phyloP scores from a whole-genome alignment of 2,329 filamentous ascomycete species.

The Pseudogymnoascus sp. region DNA sequence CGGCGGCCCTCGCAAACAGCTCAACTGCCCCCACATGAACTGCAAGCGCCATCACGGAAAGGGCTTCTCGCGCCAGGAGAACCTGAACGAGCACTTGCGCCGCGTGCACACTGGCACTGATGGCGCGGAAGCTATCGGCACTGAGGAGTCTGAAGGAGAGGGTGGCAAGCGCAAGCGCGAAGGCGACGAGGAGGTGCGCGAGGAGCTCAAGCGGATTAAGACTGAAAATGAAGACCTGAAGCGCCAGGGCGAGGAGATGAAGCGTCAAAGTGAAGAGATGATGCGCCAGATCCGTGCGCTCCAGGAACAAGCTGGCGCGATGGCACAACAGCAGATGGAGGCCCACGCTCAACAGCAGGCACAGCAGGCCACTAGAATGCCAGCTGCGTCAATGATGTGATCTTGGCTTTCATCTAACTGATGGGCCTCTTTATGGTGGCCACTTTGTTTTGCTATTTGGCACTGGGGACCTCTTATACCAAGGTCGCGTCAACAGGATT shows the following conservation, averaged over 20 bases:
- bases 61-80: slow-evolving; percentile 89
- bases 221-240: slow-evolving; percentile 57
- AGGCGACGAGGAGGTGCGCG: slow-evolving; percentile 40
- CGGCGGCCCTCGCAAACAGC: slow-evolving; percentile 77
- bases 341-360: slow-evolving; percentile 4
- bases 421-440: background rate
- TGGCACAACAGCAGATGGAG: slow-evolving; percentile 5
- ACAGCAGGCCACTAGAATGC: slow-evolving; percentile 3
- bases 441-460: background rate
- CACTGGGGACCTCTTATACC: background rate
- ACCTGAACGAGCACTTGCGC: slow-evolving; percentile 86
- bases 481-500: background rate
- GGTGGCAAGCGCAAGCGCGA: slow-evolving; percentile 44
- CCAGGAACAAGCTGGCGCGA: background rate
- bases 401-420: background rate
- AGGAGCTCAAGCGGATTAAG: slow-evolving; percentile 61
- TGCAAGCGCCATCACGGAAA: slow-evolving; percentile 87
- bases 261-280: slow-evolving; percentile 17
- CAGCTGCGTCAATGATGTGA: slow-evolving; percentile 9
- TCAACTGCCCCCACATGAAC: slow-evolving; percentile 77
- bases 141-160: slow-evolving; percentile 33
- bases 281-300: slow-evolving; percentile 13
- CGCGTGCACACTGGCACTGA: slow-evolving; percentile 67
- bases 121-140: slow-evolving; percentile 27
- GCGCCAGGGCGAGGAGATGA: slow-evolving; percentile 43